Conservation (phyloP, 2,329 filamentous ascomycete species). For the Trichoderma sp. region DNA sequence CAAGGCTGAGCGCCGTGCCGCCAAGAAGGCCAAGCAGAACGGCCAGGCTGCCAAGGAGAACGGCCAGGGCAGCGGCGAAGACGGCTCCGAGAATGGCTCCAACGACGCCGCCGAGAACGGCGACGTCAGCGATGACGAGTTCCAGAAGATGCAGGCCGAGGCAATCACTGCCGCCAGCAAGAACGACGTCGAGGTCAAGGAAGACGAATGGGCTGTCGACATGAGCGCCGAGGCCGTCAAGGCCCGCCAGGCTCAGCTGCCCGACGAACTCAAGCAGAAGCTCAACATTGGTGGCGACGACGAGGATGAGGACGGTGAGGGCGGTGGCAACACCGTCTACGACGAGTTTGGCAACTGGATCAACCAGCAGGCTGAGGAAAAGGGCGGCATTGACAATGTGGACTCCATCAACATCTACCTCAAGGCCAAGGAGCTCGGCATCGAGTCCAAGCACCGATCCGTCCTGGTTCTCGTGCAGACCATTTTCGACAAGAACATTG, state of each 20-base stretch:
- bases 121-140: conserved; percentile 88
- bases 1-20: conserved; percentile 89
- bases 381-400: conserved; percentile 75
- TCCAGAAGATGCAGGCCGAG: conserved; percentile 77
- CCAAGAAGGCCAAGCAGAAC: conserved; percentile 83
- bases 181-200: conserved; percentile 66
- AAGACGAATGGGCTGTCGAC: conserved; percentile 94
- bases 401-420: conserved; percentile 90
- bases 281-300: conserved; percentile 81
- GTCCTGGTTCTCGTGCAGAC: conserved; percentile 90
- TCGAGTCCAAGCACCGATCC: conserved; percentile 92
- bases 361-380: conserved; percentile 68
- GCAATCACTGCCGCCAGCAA: conserved; percentile 55
- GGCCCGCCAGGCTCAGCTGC: conserved; percentile 88
- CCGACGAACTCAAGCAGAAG: conserved; percentile 91
- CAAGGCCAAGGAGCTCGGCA: conserved; percentile 95
- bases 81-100: conserved; percentile 53
- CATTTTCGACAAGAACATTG: conserved; percentile 87
- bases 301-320: conserved; percentile 78
- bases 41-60: conserved; percentile 59
- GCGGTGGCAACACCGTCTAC: conserved; percentile 74
- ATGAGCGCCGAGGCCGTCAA: conserved; percentile 94
- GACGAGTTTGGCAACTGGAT: conserved; percentile 95
- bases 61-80: conserved; percentile 60
- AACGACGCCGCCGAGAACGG: conserved; percentile 55